Evolutionary conservation across 1,284 basidiomycete genomes (phyloP).

Genomic region (Schizopora paradoxa): DNA sequence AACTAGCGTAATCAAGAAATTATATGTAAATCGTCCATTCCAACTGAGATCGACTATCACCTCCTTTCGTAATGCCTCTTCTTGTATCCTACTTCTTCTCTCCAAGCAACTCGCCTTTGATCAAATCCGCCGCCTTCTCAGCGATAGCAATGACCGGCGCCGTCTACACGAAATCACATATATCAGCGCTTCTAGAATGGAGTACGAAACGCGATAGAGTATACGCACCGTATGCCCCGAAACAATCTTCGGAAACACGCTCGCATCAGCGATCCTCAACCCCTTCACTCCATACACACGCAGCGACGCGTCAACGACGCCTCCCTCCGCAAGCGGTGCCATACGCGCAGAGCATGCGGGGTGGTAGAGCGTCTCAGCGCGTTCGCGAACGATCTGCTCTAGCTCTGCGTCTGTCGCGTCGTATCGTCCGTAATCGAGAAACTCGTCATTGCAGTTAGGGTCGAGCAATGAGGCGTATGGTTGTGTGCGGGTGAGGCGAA

Average conservation of each 20-base stretch:
- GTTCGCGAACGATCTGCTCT: slow-evolving; percentile 34
- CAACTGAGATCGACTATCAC: no score
- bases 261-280: slow-evolving; percentile 57
- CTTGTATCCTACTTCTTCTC: no score
- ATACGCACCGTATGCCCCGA: slow-evolving; percentile 56
- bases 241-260: slow-evolving; percentile 50
- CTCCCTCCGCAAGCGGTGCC: slow-evolving; percentile 40
- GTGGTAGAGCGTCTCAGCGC: slow-evolving; percentile 56
- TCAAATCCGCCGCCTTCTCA: slow-evolving; percentile 59
- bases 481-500: slow-evolving; percentile 5
- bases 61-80: no score
- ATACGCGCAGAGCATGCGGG: slow-evolving; percentile 56
- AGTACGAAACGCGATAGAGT: no score
- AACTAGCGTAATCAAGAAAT: no score
- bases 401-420: slow-evolving; percentile 29
- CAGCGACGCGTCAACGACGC: slow-evolving; percentile 35
- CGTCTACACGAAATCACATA: slow-evolving; percentile 34
- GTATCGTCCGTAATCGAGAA: slow-evolving; percentile 25
- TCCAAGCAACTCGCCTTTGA: no score
- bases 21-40: no score
- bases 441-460: no score
- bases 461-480: slow-evolving; percentile 20
- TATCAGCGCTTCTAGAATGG: no score
- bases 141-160: slow-evolving; percentile 53
- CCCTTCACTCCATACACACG: slow-evolving; percentile 34